These are phyloP conservation scores for Punctularia strigosozonata DNA, from an alignment of 768 basidiomycete species.

Conservation along the genomic window DNA sequence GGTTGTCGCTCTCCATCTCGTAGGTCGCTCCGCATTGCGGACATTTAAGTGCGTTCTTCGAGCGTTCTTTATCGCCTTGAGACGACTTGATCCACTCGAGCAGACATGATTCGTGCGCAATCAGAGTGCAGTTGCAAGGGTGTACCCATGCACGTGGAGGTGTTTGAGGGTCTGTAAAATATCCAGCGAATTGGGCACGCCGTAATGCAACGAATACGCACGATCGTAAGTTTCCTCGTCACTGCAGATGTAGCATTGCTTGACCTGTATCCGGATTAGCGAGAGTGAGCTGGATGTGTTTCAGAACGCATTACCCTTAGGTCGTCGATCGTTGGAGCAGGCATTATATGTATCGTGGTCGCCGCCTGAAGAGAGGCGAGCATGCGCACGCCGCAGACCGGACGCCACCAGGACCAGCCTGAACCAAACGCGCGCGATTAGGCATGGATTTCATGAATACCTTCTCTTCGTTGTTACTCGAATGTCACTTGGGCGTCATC, in stretches of 20 bases:
- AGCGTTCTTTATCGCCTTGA: slow-evolving; percentile 40
- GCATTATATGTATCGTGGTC: no score
- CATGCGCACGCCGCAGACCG: no score
- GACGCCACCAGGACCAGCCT: no score
- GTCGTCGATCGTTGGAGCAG: slow-evolving; percentile 20
- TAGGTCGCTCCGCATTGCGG: slow-evolving; percentile 65
- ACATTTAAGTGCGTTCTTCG: slow-evolving; percentile 61
- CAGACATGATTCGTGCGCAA: slow-evolving; percentile 73
- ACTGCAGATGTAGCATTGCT: slow-evolving; percentile 71
- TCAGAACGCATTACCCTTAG: slow-evolving; percentile 12
- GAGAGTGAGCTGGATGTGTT: not conserved
- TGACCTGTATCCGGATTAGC: slow-evolving; percentile 30
- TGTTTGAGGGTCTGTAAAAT: slow-evolving; percentile 21
- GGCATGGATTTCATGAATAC: no score
- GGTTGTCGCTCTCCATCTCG: slow-evolving; percentile 56
- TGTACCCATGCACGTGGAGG: slow-evolving; percentile 60
- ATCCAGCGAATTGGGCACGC: not conserved
- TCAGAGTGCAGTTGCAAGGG: slow-evolving; percentile 69
- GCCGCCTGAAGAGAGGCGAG: no score
- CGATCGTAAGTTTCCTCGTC: slow-evolving; percentile 54
- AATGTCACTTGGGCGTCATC: no score
- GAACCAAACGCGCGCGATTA: no score
- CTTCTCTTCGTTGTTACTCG: no score
- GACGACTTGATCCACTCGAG: slow-evolving; percentile 71
- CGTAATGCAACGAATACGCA: slow-evolving; percentile 6